Base-by-base conservation (phyloP, 2,329 filamentous ascomycete species). In the Mycocentrospora acerina region DNA sequence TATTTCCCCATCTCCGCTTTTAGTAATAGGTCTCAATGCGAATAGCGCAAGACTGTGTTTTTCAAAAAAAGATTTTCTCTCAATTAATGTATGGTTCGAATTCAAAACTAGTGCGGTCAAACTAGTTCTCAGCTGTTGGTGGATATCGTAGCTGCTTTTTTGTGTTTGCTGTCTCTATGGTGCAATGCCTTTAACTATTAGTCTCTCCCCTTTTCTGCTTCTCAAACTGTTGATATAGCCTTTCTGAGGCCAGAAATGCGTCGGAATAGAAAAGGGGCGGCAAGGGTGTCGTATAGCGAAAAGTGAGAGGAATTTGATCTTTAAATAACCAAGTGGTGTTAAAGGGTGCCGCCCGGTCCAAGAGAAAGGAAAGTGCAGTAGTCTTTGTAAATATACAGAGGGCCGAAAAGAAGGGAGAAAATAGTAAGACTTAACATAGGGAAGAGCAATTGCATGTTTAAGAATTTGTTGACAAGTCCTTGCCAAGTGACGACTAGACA, bases 21-120 rank as follows among this genome's bases (percentile, higher is more conserved):
- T 77, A 58, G 85, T 85, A 46, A 85, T 72, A 0, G 84, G 83
- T 33, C 78, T 73, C 3, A 70, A 73, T 1, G 85, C 78, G 65
- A 91, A 93, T 0, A 94, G 75, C 0, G 83, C 88, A 4, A 87
- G 77, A 27, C 85, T 85, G 59, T 91, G 83, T 70, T 90, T 91
- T 66, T 93, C 88, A 51, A 93, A 83, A 59, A 85, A 90, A 1
- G 83, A 88, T 1, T 78, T 84, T 0, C 80, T 84, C 7, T 82
- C 56, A 2, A 57, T 15, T 13, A 75, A 51, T 8, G 42, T 36
- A 24, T 67, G 64, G 3, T 37, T 35, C 0, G 62, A 55, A 2
- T 62, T 53, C 1, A 24, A 17, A 2, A 63, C 52, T 9, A 67
- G 40, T 1, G 13, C 24, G 3, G 44, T 41, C 25, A 68, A 54